Conservation (phyloP, 163 green algal genomes). For the Coccomyxa subellipsoidea region DNA sequence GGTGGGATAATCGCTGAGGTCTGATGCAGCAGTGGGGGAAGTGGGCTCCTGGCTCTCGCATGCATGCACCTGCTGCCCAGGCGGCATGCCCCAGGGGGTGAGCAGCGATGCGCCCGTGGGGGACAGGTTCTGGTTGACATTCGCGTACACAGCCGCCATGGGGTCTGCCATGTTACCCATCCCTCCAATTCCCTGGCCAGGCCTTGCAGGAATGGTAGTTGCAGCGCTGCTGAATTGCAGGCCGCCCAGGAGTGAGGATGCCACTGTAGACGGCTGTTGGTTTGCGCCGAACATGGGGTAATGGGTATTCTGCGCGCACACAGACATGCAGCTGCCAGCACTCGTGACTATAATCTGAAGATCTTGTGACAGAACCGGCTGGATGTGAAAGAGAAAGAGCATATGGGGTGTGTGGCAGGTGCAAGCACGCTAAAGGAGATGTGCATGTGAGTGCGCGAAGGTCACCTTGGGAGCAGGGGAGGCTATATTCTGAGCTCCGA, state of each 20-base stretch:
- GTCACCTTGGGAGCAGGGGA: neutral
- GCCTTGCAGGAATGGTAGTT: neutral
- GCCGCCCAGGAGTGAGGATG: neutral
- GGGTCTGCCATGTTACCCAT: neutral
- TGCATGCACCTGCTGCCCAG: neutral
- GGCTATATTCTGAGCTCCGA: neutral
- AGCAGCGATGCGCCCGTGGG: neutral
- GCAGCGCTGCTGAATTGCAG: neutral
- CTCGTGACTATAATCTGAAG: no score
- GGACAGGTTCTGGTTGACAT: neutral
- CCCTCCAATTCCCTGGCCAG: neutral
- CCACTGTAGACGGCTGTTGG: neutral
- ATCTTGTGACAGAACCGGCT: no score
- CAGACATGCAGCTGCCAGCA: no score
- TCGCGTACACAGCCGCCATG: neutral
- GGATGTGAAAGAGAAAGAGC: no score
- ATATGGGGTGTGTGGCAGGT: no score
- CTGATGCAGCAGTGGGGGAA: neutral
- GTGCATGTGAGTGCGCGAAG: no score
- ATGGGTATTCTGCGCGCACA: neutral
- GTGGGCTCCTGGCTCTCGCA: neutral
- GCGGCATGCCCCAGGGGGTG: neutral
- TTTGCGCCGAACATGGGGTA: neutral
- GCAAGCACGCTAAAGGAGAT: no score
- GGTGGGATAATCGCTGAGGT: neutral